These are phyloP conservation scores for Tricholoma sp. DNA, from an alignment of 768 basidiomycete species.

Conservation along the genomic window DNA sequence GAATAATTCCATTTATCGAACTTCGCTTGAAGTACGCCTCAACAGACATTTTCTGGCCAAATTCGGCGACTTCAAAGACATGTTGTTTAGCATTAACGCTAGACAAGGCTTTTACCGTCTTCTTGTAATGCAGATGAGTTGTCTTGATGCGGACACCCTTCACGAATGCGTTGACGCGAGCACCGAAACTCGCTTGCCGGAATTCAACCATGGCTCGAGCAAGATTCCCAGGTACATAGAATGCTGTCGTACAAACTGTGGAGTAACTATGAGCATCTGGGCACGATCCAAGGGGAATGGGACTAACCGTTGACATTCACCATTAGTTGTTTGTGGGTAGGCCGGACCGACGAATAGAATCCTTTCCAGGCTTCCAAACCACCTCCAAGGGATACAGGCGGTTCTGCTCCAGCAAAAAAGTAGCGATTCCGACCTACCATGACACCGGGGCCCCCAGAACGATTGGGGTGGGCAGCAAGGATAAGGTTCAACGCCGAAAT, in stretches of 20 bases:
- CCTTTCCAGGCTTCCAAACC: conserved; percentile 54
- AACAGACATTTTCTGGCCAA: conserved; percentile 49
- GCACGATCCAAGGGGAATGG: conserved; percentile 2
- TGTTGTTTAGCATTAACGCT: conserved; percentile 42
- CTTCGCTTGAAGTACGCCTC: conserved; percentile 64
- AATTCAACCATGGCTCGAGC: conserved; percentile 58
- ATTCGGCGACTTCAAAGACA: conserved; percentile 54
- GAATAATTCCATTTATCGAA: conserved; percentile 35
- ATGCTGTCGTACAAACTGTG: conserved; percentile 53
- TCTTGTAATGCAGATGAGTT: conserved; percentile 68
- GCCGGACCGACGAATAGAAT: conserved; percentile 57
- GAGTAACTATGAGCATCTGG: not conserved
- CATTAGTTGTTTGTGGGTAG: conserved; percentile 51
- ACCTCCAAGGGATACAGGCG: conserved; percentile 49
- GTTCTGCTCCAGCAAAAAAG: conserved; percentile 46
- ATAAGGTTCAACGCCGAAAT: conserved; percentile 64
- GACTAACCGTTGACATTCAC: conserved; percentile 59
- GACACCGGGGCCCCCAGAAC: conserved; percentile 51
- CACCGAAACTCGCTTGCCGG: conserved; percentile 49
- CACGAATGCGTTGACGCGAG: conserved; percentile 54
- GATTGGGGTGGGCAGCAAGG: conserved; percentile 49
- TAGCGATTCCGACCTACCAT: conserved; percentile 63
- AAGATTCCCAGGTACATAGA: conserved; percentile 59
- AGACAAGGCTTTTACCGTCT: conserved; percentile 57
- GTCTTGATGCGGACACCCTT: conserved; percentile 63